phyloP scores from a whole-genome alignment of 2,329 filamentous ascomycete genomes.

The Akanthomyces muscarius region DNA sequence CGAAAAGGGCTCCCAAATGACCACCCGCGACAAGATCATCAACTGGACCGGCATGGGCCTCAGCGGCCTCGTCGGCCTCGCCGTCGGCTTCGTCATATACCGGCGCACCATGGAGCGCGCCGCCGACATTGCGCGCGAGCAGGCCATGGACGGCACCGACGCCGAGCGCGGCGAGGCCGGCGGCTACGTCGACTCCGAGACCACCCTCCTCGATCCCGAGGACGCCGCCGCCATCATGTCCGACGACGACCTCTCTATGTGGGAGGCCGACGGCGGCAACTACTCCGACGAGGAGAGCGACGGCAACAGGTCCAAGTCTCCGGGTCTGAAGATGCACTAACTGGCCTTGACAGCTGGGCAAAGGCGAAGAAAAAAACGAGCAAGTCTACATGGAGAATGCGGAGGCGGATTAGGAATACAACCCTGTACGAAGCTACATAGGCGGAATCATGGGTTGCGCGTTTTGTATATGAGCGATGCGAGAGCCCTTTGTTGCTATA shows the following conservation, averaged over 20 bases:
- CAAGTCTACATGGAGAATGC: neutral
- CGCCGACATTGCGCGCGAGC: slow-evolving; percentile 51
- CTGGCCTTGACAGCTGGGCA: neutral
- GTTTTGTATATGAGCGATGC: neutral
- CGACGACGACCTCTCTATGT: slow-evolving; percentile 57
- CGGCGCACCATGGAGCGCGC: slow-evolving; percentile 61
- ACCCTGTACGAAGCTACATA: neutral
- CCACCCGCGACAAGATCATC: slow-evolving; percentile 68
- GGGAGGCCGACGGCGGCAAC: slow-evolving; percentile 37
- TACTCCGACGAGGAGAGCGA: slow-evolving; percentile 32
- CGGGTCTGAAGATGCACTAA: slow-evolving; percentile 9
- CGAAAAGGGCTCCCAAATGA: slow-evolving; percentile 82
- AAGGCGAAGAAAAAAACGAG: neutral
- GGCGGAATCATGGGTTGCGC: slow-evolving; percentile 1
- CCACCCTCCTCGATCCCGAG: slow-evolving; percentile 42
- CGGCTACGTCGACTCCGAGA: slow-evolving; percentile 43
- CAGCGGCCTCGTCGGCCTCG: slow-evolving; percentile 65
- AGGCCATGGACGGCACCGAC: slow-evolving; percentile 25
- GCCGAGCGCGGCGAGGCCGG: slow-evolving; percentile 32
- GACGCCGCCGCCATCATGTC: slow-evolving; percentile 53
- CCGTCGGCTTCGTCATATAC: slow-evolving; percentile 84
- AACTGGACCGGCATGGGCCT: slow-evolving; percentile 79
- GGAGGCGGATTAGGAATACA: neutral
- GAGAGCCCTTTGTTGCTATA: neutral
- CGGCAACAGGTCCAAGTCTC: slow-evolving; percentile 13